A percentile compares a stretch with the other conserved stretches of the same genome.
Conservation (phyloP, 768 basidiomycete species). For the Inosperma sp. region DNA sequence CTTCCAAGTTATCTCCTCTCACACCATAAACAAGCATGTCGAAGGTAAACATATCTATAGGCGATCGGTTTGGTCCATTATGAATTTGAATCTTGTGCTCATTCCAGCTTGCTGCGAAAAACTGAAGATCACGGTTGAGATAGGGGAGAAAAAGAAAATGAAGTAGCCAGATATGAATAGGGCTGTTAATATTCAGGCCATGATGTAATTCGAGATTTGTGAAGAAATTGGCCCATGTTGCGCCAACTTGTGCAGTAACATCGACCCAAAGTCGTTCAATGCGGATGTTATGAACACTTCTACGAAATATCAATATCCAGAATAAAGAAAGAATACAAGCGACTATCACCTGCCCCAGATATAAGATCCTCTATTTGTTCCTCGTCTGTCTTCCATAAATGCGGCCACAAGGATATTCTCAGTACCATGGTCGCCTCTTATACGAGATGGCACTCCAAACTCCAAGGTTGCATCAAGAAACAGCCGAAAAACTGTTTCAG, state of each 20-base stretch:
- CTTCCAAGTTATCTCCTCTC: slow-evolving; percentile 10
- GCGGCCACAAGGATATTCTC: slow-evolving; percentile 35
- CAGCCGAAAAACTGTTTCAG: slow-evolving; percentile 32
- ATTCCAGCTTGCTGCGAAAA: slow-evolving; percentile 33
- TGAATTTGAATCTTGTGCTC: slow-evolving; percentile 26
- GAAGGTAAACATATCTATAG: slow-evolving; percentile 31
- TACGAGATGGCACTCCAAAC: slow-evolving; percentile 28
- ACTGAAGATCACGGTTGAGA: slow-evolving; percentile 26
- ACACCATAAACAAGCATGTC: slow-evolving; percentile 27
- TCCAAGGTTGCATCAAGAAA: slow-evolving; percentile 21
- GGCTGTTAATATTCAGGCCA: slow-evolving; percentile 26
- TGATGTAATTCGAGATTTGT: slow-evolving; percentile 25
- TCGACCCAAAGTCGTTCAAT: slow-evolving; percentile 39
- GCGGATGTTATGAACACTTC: slow-evolving; percentile 35
- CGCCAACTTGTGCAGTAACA: slow-evolving; percentile 27
- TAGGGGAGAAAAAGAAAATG: slow-evolving; percentile 31
- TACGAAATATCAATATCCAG: slow-evolving; percentile 23
- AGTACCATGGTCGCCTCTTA: slow-evolving; percentile 37
- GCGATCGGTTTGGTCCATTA: slow-evolving; percentile 20
- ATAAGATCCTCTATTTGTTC: slow-evolving; percentile 26
- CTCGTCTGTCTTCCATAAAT: slow-evolving; percentile 23
- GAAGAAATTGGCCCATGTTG: slow-evolving; percentile 32
- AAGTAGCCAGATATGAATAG: slow-evolving; percentile 35
- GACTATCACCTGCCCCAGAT: slow-evolving; percentile 32
- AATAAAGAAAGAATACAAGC: slow-evolving; percentile 30